phyloP scores from a whole-genome alignment of 768 basidiomycete genomes.

The Kwoniella europaea region DNA sequence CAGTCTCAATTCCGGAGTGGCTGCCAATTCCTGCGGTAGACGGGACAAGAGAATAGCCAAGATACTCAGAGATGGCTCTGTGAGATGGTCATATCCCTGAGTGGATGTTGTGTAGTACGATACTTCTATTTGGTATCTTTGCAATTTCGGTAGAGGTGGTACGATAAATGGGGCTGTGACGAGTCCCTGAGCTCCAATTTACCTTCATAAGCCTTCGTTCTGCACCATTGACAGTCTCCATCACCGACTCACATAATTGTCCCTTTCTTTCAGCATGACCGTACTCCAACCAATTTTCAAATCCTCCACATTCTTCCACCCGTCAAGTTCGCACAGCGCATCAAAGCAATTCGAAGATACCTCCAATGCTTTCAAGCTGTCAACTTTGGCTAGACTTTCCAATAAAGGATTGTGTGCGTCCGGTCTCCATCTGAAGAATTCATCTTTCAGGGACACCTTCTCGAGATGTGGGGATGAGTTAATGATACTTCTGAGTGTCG shows the following conservation, averaged over 20 bases:
- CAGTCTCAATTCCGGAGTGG: neutral
- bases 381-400: neutral
- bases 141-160: constrained; percentile 24
- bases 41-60: neutral
- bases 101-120: neutral
- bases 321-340: neutral
- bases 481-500: neutral
- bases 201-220: too few species aligned
- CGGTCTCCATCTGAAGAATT: constrained; percentile 6
- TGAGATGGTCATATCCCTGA: neutral
- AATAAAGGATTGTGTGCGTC: neutral
- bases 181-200: too few species aligned
- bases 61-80: neutral
- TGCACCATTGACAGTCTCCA: too few species aligned
- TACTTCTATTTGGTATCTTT: constrained; percentile 24
- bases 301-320: constrained; percentile 9
- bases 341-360: constrained; percentile 15
- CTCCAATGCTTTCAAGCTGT: constrained; percentile 1
- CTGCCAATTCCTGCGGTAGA: neutral
- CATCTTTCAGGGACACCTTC: neutral
- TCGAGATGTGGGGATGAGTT: constrained; percentile 5
- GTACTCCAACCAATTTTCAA: constrained; percentile 24
- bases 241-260: constrained; percentile 1
- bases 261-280: neutral
- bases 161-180: too few species aligned